Evolutionary conservation across 768 basidiomycete genomes (phyloP).

Genomic region (Agaricus blazei): DNA sequence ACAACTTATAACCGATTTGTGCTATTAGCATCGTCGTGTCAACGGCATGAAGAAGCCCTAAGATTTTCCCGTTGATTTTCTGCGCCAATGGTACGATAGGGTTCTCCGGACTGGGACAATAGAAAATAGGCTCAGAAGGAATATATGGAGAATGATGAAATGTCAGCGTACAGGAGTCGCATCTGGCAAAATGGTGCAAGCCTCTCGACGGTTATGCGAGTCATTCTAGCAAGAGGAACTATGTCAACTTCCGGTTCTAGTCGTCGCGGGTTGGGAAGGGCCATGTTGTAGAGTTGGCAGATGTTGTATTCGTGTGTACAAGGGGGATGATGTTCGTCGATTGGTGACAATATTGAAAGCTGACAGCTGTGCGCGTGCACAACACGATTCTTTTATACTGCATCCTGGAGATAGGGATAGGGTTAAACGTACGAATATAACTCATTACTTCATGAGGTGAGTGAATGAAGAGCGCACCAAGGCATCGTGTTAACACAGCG

Average conservation of each 20-base stretch:
- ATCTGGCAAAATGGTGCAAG: conserved; percentile 14
- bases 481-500: conserved; percentile 4
- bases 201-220: conserved; percentile 10
- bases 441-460: background rate
- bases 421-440: background rate
- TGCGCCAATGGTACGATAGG: conserved; percentile 15
- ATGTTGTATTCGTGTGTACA: background rate
- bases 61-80: conserved; percentile 24
- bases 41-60: conserved; percentile 20
- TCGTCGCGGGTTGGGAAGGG: background rate
- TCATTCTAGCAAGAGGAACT: conserved; percentile 5
- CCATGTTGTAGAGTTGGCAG: background rate
- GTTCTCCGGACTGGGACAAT: background rate
- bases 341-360: background rate
- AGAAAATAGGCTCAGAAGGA: too few species aligned
- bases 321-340: background rate
- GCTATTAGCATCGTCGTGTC: conserved; percentile 25
- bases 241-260: conserved; percentile 7
- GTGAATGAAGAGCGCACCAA: background rate
- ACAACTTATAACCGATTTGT: conserved; percentile 22
- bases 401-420: background rate
- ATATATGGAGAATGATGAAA: too few species aligned
- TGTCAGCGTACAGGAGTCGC: conserved; percentile 3
- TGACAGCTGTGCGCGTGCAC: background rate
- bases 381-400: conserved; percentile 1